Percentiles rank a stretch among this genome's conserved stretches.
phyloP scores from a whole-genome alignment of 805 yeast genomes.

The Kodamaea leandrae region DNA sequence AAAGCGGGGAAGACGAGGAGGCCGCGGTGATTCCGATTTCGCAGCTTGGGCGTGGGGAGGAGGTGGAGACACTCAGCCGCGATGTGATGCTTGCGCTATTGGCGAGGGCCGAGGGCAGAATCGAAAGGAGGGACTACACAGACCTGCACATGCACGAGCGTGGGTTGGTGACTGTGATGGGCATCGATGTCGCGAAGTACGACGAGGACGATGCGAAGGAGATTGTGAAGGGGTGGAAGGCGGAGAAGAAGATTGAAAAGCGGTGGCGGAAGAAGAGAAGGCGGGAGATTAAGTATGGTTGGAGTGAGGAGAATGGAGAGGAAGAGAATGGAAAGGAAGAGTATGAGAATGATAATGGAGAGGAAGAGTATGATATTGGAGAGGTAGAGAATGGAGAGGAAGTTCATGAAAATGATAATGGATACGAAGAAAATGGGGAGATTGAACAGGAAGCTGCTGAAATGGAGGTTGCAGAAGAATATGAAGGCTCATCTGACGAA shows the following conservation, averaged over 20 bases:
- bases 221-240: constrained; percentile 12
- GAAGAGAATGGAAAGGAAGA: not conserved
- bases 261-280: constrained; percentile 7
- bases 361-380: not conserved
- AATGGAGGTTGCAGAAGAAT: too few relatives aligned
- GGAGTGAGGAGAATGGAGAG: constrained; percentile 12
- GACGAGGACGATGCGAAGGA: constrained; percentile 11
- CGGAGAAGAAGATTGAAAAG: constrained; percentile 11
- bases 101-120: constrained; percentile 5
- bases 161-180: constrained; percentile 12
- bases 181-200: constrained; percentile 8
- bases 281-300: constrained; percentile 3
- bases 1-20: not conserved
- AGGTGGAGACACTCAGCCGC: not conserved
- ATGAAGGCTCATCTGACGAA: too few relatives aligned
- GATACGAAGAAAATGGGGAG: too few relatives aligned
- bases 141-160: constrained; percentile 15
- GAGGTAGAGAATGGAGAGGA: not conserved
- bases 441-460: constrained; percentile 10
- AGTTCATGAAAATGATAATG: constrained; percentile 1
- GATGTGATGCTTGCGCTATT: not conserved
- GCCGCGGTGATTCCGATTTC: not conserved
- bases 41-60: not conserved
- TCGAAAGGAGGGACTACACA: constrained; percentile 11
- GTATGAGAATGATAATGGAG: not conserved